A percentile compares a stretch with the other conserved stretches of the same genome.
Evolutionary conservation across 768 basidiomycete species (phyloP).

Genomic region (Lactarius hatsudake): DNA sequence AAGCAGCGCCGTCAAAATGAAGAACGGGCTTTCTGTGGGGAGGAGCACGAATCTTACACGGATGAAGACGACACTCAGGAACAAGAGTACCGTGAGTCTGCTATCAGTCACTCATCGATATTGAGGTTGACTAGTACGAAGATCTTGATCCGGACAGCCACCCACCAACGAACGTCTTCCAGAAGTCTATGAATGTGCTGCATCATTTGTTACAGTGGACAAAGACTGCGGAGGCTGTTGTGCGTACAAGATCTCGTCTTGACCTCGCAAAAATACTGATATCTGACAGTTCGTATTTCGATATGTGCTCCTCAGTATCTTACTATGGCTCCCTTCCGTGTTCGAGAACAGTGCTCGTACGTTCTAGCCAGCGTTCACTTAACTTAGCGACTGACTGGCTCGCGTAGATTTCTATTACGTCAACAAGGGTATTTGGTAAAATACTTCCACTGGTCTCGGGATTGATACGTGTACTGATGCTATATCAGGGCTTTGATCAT

Average conservation of each 20-base stretch:
- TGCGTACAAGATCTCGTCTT: constrained; percentile 28
- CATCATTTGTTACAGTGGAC: constrained; percentile 41
- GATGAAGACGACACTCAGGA: constrained; percentile 28
- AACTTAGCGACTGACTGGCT: constrained; percentile 7
- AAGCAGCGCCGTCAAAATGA: constrained; percentile 30
- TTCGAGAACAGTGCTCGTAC: constrained; percentile 42
- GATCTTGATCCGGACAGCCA: constrained; percentile 49
- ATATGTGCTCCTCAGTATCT: constrained; percentile 47
- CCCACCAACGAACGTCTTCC: constrained; percentile 43
- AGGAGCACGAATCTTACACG: constrained; percentile 32
- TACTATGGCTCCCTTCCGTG: constrained; percentile 52
- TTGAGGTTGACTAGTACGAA: constrained; percentile 20
- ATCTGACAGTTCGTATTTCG: constrained; percentile 46
- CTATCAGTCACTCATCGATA: neutral
- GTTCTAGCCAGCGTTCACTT: constrained; percentile 26
- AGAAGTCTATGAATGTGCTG: constrained; percentile 40
- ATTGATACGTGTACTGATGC: neutral
- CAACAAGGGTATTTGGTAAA: constrained; percentile 47
- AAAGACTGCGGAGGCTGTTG: constrained; percentile 42
- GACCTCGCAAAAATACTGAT: constrained; percentile 2
- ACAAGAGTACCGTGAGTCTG: constrained; percentile 22
- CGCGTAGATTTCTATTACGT: constrained; percentile 41
- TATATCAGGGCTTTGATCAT: constrained; percentile 51
- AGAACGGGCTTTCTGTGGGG: constrained; percentile 32
- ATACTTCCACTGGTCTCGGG: neutral